These are phyloP conservation scores for Hypoxylon lienhwacheense DNA, from an alignment of 495 filamentous ascomycete genomes.

Conservation along the genomic window DNA sequence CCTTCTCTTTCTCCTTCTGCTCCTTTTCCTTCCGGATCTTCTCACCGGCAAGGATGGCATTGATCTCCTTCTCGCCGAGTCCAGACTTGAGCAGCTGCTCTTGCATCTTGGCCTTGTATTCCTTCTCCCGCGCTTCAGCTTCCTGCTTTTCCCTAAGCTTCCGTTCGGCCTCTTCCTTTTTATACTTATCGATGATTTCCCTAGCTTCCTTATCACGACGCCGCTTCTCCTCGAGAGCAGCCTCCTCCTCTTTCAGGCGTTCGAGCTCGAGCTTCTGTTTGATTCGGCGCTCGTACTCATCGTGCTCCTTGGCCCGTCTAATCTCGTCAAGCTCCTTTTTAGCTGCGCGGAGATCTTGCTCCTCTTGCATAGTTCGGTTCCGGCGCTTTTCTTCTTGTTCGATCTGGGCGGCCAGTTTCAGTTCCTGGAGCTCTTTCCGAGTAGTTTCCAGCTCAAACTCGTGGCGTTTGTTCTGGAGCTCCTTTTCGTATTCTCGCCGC, in stretches of 20 bases:
- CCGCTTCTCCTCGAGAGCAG: conserved; percentile 50
- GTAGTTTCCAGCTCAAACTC: conserved; percentile 41
- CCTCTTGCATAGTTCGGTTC: conserved; percentile 45
- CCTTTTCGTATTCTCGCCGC: conserved; percentile 25
- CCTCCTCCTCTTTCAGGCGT: conserved; percentile 58
- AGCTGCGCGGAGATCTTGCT: conserved; percentile 46
- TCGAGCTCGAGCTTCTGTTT: conserved; percentile 58
- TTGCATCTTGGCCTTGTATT: conserved; percentile 53
- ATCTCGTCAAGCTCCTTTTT: conserved; percentile 52
- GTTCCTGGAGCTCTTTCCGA: conserved; percentile 40
- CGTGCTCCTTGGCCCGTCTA: conserved; percentile 44
- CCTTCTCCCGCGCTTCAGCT: conserved; percentile 53
- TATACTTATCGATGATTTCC: conserved; percentile 58
- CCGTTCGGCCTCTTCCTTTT: conserved; percentile 58
- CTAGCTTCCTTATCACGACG: conserved; percentile 59
- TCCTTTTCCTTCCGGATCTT: conserved; percentile 48
- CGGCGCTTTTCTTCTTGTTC: conserved; percentile 50
- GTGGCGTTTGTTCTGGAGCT: conserved; percentile 30
- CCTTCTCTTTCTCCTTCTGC: conserved; percentile 21
- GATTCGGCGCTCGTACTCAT: conserved; percentile 53
- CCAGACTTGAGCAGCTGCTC: conserved; percentile 55
- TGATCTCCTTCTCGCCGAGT: conserved; percentile 55
- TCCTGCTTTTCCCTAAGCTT: conserved; percentile 48
- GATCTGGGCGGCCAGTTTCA: conserved; percentile 39
- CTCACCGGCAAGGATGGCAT: conserved; percentile 55